Percentiles rank a stretch among this genome's conserved stretches.
phyloP scores from a whole-genome alignment of 2,329 filamentous ascomycete species.

The Colletotrichum sp. region DNA sequence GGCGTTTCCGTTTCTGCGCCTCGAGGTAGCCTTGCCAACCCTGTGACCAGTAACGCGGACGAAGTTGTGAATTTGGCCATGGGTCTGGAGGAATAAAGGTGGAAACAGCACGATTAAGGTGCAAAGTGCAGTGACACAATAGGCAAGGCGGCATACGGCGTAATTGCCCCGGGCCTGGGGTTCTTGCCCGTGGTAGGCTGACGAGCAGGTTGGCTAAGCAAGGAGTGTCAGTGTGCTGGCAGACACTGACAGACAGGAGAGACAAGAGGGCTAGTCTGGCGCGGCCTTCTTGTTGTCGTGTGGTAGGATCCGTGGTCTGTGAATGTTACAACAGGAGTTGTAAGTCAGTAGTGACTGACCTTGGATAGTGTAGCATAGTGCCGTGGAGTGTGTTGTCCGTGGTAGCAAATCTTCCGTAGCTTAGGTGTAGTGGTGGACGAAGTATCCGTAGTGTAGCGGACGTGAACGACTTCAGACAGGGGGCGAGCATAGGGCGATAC shows the following conservation, averaged over 20 bases:
- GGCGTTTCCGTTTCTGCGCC: conserved; percentile 11
- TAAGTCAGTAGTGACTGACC: not conserved
- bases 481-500: conserved; percentile 13
- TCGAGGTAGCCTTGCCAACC: conserved; percentile 19
- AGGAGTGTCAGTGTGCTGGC: conserved; percentile 8
- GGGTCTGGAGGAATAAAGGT: conserved; percentile 7
- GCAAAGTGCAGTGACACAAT: conserved; percentile 6
- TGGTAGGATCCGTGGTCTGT: not conserved
- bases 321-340: not conserved
- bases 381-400: not conserved
- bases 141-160: conserved; percentile 12
- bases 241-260: conserved; percentile 12
- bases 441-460: not conserved
- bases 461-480: not conserved
- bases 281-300: not conserved
- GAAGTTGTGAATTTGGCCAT: not conserved
- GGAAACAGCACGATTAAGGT: conserved; percentile 14
- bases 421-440: not conserved
- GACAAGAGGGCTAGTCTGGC: not conserved
- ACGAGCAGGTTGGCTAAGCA: conserved; percentile 9
- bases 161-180: not conserved
- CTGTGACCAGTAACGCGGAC: not conserved
- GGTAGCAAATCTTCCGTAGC: not conserved
- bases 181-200: conserved; percentile 2
- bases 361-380: not conserved